Base-by-base conservation (phyloP, 2,329 filamentous ascomycete genomes). In the Trichoderma simmonsii region DNA sequence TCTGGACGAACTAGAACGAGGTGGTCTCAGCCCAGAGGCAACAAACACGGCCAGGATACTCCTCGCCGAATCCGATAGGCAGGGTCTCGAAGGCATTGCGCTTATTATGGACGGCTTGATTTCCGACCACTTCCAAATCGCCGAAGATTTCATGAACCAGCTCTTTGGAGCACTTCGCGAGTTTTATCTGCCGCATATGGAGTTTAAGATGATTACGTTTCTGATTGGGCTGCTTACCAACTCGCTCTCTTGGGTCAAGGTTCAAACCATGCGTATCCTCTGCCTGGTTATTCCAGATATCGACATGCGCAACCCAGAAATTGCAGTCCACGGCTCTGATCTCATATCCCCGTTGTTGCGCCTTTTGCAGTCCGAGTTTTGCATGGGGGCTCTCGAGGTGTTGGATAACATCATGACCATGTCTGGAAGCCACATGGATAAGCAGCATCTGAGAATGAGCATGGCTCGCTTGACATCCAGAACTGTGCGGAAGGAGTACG, bases 351-450 rank as follows among this genome's bases (percentile, higher is more conserved):
- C 96, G 0, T 86, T 99, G 0, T 84, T 99, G 70, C 90, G 96
- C 69, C 86, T 99, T 24, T 83, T 99, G 51, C 95, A 98, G 79
- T 98, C 95, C 1, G 94, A 97, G 73, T 95, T 95, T 77, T 98
- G 95, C 80, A 94, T 96, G 81, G 92, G 97, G 78, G 96, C 96
- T 12, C 85, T 99, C 11, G 90, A 94, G 75, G 95, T 99, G 1
- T 85, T 99, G 72, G 96, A 99, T 80, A 93, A 95, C 75, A 96
- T 98, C 76, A 97, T 98, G 88, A 93, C 93, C 32, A 95, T 98
- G 85, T 94, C 94, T 0, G 93, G 93, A 5, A 94, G 93, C 36
- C 92, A 95, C 1, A 94, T 97, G 87, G 96, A 98, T 81, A 94
- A 93, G 77, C 94, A 98, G 77, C 94, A 98, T 78, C 84, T 99